Base-by-base conservation (phyloP, 768 basidiomycete genomes). In the Lentinus brumalis region DNA sequence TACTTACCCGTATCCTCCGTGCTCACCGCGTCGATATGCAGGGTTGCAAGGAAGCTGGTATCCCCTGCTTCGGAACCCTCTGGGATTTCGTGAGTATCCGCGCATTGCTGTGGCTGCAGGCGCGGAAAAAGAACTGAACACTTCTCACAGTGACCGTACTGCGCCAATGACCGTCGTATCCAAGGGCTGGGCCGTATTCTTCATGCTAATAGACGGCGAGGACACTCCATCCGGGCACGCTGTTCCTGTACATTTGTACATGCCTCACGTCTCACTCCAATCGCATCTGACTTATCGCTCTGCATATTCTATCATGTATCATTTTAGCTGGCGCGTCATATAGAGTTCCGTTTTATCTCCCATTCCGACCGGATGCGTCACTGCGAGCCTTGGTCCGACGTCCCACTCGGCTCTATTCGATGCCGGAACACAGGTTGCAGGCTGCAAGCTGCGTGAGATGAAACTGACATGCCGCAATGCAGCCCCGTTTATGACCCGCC, bases 51-150 rank as follows among this genome's bases (percentile, higher is more conserved):
- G 66, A 66, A 50, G 56, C 57, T 12, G 66, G 66, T n/a, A 66
- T 66, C 50, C 59, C 59, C 9, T 63, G 62, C 59, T 71, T 71
- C 63, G 71, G 71, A 21, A 72, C 71, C 35, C 70, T 72, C 26
- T 72, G 71, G 71, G 71, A 72, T 61, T 72, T 72, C 70, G 66
- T 69, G 60, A 59, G 68, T 69, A n/a, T 12, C 52, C 38, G 16
- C 31, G 12, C 31, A 31, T 18, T 32, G 30, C 30, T 51, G 12
- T 18, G 26, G 46, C 21, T 30, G 50, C 6, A 29, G 35, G 50
- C 32, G 5, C 18, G 30, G 31, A 52, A 32, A 14, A 8, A n/a
- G 30, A 35, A 9, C 14, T 5, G 31, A 14, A 35, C 9, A 6
- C 21, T 8, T 57, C 51, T 46, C 52, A 62, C 61, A 62, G 61